phyloP scores from a whole-genome alignment of 163 green algal genomes.

The Coccomyxa subellipsoidea region DNA sequence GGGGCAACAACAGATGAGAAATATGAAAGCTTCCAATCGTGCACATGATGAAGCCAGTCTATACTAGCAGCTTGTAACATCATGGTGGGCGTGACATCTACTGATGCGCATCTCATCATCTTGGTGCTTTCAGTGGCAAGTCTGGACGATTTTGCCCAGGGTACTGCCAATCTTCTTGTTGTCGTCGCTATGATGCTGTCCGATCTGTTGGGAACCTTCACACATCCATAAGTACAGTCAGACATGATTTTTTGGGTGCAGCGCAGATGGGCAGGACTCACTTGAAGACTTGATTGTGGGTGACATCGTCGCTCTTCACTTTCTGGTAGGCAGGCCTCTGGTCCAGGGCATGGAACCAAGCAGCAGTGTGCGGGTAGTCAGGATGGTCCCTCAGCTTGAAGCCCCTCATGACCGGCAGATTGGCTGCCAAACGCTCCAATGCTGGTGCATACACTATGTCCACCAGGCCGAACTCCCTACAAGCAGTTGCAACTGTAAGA shows the following conservation, averaged over 20 bases:
- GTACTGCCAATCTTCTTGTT: too few relatives aligned
- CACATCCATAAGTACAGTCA: not conserved
- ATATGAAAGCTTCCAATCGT: too few relatives aligned
- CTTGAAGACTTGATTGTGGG: constrained; percentile 34
- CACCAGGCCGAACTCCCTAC: constrained; percentile 28
- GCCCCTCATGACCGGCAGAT: constrained; percentile 35
- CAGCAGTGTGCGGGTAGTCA: constrained; percentile 25
- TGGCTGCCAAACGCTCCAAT: constrained; percentile 43
- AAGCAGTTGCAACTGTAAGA: not conserved
- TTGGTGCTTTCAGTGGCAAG: too few relatives aligned
- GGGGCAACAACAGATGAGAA: too few relatives aligned
- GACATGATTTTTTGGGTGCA: not conserved
- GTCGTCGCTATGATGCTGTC: too few relatives aligned
- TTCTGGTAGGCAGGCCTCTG: constrained; percentile 38
- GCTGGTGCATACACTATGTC: constrained; percentile 37
- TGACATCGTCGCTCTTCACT: constrained; percentile 42
- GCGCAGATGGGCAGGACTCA: not conserved
- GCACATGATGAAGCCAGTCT: too few relatives aligned
- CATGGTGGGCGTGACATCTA: too few relatives aligned
- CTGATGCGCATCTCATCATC: too few relatives aligned
- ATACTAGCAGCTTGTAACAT: too few relatives aligned
- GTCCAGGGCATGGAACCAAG: constrained; percentile 42
- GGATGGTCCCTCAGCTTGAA: constrained; percentile 33
- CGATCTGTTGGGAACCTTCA: too few relatives aligned
- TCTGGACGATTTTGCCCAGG: too few relatives aligned